Evolutionary conservation across 352 stramenopile genomes (phyloP).

Genomic region (Globisporangium uncinulatum): DNA sequence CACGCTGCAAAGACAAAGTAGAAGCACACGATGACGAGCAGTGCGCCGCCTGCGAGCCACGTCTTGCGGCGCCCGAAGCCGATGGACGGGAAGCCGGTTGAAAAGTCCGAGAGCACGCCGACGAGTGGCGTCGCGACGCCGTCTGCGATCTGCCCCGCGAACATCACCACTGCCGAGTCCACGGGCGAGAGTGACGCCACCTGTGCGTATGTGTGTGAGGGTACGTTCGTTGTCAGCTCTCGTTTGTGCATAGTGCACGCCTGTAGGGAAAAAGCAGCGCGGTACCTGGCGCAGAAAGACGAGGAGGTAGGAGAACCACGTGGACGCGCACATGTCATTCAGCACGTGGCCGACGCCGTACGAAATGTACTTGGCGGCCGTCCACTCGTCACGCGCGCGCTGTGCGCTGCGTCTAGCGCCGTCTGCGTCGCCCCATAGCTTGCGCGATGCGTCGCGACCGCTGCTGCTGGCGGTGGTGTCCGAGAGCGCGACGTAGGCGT

Average conservation of each 20-base stretch:
- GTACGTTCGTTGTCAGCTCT: too few species aligned
- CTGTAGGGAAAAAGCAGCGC: not conserved
- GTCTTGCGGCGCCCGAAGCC: conserved; percentile 70
- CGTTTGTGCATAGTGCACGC: too few species aligned
- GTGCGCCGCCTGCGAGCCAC: conserved; percentile 59
- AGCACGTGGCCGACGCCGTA: conserved; percentile 83
- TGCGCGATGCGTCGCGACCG: not conserved
- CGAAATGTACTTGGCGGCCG: conserved; percentile 44
- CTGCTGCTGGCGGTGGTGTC: conserved; percentile 1
- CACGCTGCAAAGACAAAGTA: conserved; percentile 79
- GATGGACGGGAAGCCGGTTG: conserved; percentile 50
- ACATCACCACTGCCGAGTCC: conserved; percentile 83
- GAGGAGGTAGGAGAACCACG: conserved; percentile 86
- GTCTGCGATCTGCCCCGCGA: conserved; percentile 80
- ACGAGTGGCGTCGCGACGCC: conserved; percentile 75
- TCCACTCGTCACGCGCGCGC: conserved; percentile 33
- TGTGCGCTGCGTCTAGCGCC: conserved; percentile 3
- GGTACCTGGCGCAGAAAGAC: conserved; percentile 61
- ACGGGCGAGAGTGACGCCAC: conserved; percentile 60
- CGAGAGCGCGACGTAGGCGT: conserved; percentile 14
- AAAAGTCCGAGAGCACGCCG: conserved; percentile 68
- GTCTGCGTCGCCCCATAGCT: not conserved
- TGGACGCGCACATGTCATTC: conserved; percentile 87
- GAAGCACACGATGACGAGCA: conserved; percentile 80
- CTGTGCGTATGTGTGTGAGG: too few species aligned